Evolutionary conservation across 805 yeast species (phyloP), one percentile per base, ranked within the genome.

Genomic region (Brettanomyces custersianus): DNA sequence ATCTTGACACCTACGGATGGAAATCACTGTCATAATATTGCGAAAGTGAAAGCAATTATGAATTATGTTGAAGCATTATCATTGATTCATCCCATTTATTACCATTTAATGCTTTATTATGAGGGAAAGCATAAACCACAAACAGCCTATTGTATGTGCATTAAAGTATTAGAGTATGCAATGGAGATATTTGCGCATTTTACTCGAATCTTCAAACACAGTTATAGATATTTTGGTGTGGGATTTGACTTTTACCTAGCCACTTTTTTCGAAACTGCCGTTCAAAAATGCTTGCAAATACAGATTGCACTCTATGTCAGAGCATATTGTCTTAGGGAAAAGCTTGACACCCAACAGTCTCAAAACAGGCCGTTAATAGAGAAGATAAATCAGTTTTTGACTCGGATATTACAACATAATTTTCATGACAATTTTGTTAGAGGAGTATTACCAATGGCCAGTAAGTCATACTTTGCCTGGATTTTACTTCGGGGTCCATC

Each of bases 401-500:
- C 17, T 33, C 29, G n/a, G 23, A 34, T 17, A 38, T 38, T 35
- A 3, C 32, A 34, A 19, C 40, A 29, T 15, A 29, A 29, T 12
- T 13, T 42, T 0, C 40, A 55, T 10, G 45, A 41, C 7, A 31
- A 9, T 20, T 31, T 13, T 17, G n/a, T 31, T 5, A 16, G 20
- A 17, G 68, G 56, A 44, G 64, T 39, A 53, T 65, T 58, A 15
- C 62, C 63, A 28, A 54, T 80, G 23, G 72, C 82, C 16, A 63
- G 59, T 18, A 65, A 74, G 43, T 80, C 77, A 49, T 75, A 73
- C 39, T 77, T 77, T 49, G 81, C 86, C 2, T 76, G 79, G 75
- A 69, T 81, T 54, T 67, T 79, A 50, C 64, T 73, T 23, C 78
- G 77, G 45, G 78, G 81, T 15, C 18, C 19, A 29, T 29, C 31